Evolutionary conservation across 805 yeast genomes (phyloP).

Genomic region (Tetrapisispora fleetii): DNA sequence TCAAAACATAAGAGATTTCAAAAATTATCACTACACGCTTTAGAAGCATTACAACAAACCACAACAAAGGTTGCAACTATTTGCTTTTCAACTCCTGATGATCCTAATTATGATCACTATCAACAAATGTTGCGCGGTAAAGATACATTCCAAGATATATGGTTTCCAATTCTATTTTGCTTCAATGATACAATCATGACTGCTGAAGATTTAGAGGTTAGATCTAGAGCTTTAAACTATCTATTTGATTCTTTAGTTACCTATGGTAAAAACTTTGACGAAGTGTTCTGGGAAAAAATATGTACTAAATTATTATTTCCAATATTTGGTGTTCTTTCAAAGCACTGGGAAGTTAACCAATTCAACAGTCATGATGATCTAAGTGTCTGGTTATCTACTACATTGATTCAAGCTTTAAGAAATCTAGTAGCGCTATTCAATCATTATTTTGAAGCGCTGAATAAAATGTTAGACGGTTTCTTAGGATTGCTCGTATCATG

Average conservation of each 20-base stretch:
- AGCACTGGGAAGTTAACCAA: slow-evolving; percentile 62
- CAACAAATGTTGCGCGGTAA: slow-evolving; percentile 26
- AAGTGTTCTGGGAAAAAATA: slow-evolving; percentile 71
- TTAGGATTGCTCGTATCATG: slow-evolving; percentile 72
- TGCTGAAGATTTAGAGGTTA: slow-evolving; percentile 87
- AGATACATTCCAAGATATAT: slow-evolving; percentile 44
- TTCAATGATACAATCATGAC: slow-evolving; percentile 86
- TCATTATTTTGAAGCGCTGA: slow-evolving; percentile 69
- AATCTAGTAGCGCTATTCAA: slow-evolving; percentile 77
- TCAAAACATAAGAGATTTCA: slow-evolving; percentile 81
- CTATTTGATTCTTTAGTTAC: slow-evolving; percentile 74
- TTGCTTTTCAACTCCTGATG: slow-evolving; percentile 21
- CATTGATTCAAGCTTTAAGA: slow-evolving; percentile 89
- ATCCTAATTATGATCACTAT: slow-evolving; percentile 11
- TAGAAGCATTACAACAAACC: slow-evolving; percentile 59
- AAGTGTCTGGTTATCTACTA: slow-evolving; percentile 94
- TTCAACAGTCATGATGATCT: slow-evolving; percentile 69
- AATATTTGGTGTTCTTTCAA: slow-evolving; percentile 69
- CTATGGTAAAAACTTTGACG: slow-evolving; percentile 68
- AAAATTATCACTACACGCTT: slow-evolving; percentile 67
- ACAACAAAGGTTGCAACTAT: slow-evolving; percentile 48
- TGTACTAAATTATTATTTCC: slow-evolving; percentile 80
- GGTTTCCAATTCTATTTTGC: slow-evolving; percentile 83
- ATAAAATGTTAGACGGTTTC: slow-evolving; percentile 67
- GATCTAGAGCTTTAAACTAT: slow-evolving; percentile 76